phyloP scores from a whole-genome alignment of 129 eudicot genomes.

The Heracleum sosnowskyi region DNA sequence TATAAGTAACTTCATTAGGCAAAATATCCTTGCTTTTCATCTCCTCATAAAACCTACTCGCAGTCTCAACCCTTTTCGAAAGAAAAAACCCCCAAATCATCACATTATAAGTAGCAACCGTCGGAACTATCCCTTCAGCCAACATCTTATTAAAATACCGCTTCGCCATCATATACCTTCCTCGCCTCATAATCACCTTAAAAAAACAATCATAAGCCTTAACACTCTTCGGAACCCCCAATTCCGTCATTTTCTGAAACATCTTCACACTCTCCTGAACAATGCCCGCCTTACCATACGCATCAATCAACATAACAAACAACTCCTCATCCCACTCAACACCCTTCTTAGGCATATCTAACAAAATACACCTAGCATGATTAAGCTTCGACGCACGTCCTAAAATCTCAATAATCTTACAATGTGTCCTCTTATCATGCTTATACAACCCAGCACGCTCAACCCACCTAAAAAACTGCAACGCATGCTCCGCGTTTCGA shows the following conservation, averaged over 20 bases:
- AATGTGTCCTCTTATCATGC: conserved; percentile 57
- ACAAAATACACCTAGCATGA: conserved; percentile 77
- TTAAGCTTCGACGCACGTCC: conserved; percentile 74
- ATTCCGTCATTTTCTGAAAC: conserved; percentile 67
- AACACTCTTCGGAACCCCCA: conserved; percentile 58
- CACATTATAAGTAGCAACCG: conserved; percentile 60
- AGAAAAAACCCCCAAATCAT: conserved; percentile 88
- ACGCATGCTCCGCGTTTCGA: conserved; percentile 66
- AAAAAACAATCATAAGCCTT: conserved; percentile 66
- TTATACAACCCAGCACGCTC: conserved; percentile 59
- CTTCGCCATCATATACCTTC: conserved; percentile 91
- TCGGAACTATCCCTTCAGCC: conserved; percentile 62
- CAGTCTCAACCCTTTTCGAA: conserved; percentile 50
- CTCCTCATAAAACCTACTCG: conserved; percentile 72
- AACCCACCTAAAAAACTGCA: conserved; percentile 94
- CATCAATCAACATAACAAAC: conserved; percentile 67
- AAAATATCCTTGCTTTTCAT: conserved; percentile 61
- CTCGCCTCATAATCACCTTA: conserved; percentile 70
- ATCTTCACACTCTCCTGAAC: conserved; percentile 84
- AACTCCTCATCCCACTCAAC: conserved; percentile 79
- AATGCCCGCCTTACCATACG: conserved; percentile 71
- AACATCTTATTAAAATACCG: conserved; percentile 79
- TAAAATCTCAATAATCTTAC: conserved; percentile 66
- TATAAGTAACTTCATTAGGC: conserved; percentile 87
- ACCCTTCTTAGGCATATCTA: conserved; percentile 88